Conservation (phyloP, 345 rosid species). For the Citropsis articulata region DNA sequence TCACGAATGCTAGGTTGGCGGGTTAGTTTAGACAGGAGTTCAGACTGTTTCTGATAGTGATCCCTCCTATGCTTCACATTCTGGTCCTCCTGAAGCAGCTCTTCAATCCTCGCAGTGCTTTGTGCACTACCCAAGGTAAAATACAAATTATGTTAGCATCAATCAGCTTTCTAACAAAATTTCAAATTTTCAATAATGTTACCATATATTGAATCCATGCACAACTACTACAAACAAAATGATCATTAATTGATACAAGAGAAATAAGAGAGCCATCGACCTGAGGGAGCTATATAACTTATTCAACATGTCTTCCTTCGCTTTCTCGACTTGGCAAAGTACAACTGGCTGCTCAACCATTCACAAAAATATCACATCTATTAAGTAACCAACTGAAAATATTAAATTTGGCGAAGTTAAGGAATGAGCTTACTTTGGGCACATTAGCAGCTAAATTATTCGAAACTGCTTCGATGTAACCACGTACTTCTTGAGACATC, state of each 20-base stretch:
- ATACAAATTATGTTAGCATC: background rate
- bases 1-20: conserved; percentile 87
- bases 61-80: conserved; percentile 78
- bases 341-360: conserved; percentile 77
- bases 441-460: conserved; percentile 91
- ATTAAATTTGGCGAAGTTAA: background rate
- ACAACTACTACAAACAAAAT: background rate
- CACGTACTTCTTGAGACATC: conserved; percentile 99
- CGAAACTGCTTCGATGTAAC: conserved; percentile 92
- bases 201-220: background rate
- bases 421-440: conserved; percentile 55
- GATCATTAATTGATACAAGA: background rate
- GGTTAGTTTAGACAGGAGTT: conserved; percentile 73
- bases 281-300: conserved; percentile 87
- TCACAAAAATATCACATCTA: conserved; percentile 7
- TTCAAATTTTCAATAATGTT: background rate
- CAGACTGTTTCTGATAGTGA: conserved; percentile 76
- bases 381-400: background rate
- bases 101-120: conserved; percentile 73
- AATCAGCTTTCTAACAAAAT: background rate
- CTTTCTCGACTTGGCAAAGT: conserved; percentile 96
- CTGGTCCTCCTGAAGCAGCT: conserved; percentile 88
- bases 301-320: conserved; percentile 96
- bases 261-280: conserved; percentile 28
- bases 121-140: conserved; percentile 48